phyloP scores from a whole-genome alignment of 257 asterid genomes.

The Orobanche coerulescens region DNA sequence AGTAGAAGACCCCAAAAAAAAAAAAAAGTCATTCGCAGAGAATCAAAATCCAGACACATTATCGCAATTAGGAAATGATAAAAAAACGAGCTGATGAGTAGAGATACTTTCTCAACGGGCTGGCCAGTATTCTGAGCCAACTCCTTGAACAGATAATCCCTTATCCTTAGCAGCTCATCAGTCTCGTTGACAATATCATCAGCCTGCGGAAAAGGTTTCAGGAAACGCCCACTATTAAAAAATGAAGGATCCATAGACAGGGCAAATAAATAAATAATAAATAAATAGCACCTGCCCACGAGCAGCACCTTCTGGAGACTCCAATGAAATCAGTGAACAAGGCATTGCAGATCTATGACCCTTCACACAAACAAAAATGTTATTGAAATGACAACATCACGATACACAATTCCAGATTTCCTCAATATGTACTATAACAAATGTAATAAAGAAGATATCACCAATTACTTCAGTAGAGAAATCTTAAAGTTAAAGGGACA shows the following conservation, averaged over 20 bases:
- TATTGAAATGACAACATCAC: constrained; percentile 17
- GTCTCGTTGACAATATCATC: constrained; percentile 81
- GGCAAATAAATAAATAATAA: background rate
- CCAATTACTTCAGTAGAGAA: background rate
- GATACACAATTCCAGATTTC: background rate
- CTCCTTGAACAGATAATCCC: constrained; percentile 87
- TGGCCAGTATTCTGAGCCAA: constrained; percentile 83
- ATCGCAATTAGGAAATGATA: background rate
- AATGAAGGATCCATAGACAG: background rate
- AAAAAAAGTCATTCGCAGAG: background rate
- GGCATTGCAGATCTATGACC: constrained; percentile 84
- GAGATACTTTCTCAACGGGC: constrained; percentile 62
- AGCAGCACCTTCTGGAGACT: constrained; percentile 94
- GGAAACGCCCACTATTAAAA: background rate
- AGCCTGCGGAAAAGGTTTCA: constrained; percentile 47
- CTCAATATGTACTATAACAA: background rate
- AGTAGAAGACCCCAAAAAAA: too few relatives aligned
- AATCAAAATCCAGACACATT: background rate
- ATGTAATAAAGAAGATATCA: background rate
- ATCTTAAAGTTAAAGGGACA: background rate
- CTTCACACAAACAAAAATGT: constrained; percentile 27
- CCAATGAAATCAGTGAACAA: constrained; percentile 52
- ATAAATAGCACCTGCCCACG: constrained; percentile 73
- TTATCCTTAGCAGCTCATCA: constrained; percentile 71
- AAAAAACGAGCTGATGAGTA: background rate